Evolutionary conservation across 2,329 filamentous ascomycete genomes (phyloP).

Genomic region (Cyphellophora europaea): DNA sequence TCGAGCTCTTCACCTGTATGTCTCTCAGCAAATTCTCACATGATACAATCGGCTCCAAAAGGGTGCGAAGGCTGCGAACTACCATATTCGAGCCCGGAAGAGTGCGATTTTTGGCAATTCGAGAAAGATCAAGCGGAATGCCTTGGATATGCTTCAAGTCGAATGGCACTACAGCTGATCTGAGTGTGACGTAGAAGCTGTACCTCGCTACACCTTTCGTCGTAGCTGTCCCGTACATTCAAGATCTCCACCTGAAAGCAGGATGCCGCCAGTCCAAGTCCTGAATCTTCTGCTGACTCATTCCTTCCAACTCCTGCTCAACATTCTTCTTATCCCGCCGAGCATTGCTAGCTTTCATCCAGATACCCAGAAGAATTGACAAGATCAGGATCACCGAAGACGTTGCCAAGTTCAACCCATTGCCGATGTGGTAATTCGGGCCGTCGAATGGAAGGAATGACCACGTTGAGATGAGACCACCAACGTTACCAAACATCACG

Average conservation of each 20-base stretch:
- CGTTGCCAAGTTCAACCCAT: constrained; percentile 59
- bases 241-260: constrained; percentile 32
- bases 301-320: constrained; percentile 44
- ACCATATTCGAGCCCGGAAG: no score
- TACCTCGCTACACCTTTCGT: no score
- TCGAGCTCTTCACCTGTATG: no score
- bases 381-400: constrained; percentile 43
- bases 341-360: constrained; percentile 55
- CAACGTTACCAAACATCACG: constrained; percentile 65
- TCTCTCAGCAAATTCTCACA: no score
- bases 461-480: constrained; percentile 58
- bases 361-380: constrained; percentile 39
- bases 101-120: no score
- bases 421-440: constrained; percentile 60
- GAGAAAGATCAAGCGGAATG: no score
- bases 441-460: constrained; percentile 53
- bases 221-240: no score
- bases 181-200: no score
- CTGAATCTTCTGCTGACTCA: constrained; percentile 44
- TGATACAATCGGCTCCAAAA: no score
- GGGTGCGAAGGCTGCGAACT: no score
- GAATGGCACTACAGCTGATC: no score
- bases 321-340: constrained; percentile 42
- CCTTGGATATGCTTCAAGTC: no score
- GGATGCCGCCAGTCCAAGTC: constrained; percentile 60